phyloP scores from a whole-genome alignment of 176 grass and related monocot species.

The Phragmites australis region DNA sequence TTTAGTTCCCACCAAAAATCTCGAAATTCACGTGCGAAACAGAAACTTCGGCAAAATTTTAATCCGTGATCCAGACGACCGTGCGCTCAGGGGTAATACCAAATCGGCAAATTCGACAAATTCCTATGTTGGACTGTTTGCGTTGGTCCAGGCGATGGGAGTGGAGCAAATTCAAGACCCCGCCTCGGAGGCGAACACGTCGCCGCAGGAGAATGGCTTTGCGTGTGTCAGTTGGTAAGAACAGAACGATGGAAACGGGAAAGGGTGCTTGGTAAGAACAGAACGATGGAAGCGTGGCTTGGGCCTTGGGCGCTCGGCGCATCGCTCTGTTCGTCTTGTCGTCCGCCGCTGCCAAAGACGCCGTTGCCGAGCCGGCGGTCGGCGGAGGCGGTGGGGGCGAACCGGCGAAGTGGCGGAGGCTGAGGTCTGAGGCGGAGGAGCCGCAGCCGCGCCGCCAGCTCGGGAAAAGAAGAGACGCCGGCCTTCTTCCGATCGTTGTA shows the following conservation, averaged over 20 bases:
- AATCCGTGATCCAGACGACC: slow-evolving; percentile 42
- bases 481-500: neutral
- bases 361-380: neutral
- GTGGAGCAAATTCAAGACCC: too few species aligned
- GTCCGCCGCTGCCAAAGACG: neutral
- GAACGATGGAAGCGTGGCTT: neutral
- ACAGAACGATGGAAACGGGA: neutral
- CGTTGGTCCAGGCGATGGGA: too few species aligned
- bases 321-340: neutral
- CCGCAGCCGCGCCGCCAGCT: neutral
- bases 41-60: too few species aligned
- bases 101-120: too few species aligned
- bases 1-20: too few species aligned
- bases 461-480: neutral
- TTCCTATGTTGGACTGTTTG: too few species aligned
- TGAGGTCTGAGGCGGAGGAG: neutral
- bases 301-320: neutral
- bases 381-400: neutral
- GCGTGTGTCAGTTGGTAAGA: slow-evolving; percentile 18
- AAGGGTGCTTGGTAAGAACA: too few species aligned
- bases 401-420: neutral
- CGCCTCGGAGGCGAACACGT: slow-evolving; percentile 30
- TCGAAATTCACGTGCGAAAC: too few species aligned
- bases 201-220: neutral
- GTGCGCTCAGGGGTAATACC: neutral